phyloP scores from a whole-genome alignment of 352 stramenopile species.

The Phytophthora sp. region DNA sequence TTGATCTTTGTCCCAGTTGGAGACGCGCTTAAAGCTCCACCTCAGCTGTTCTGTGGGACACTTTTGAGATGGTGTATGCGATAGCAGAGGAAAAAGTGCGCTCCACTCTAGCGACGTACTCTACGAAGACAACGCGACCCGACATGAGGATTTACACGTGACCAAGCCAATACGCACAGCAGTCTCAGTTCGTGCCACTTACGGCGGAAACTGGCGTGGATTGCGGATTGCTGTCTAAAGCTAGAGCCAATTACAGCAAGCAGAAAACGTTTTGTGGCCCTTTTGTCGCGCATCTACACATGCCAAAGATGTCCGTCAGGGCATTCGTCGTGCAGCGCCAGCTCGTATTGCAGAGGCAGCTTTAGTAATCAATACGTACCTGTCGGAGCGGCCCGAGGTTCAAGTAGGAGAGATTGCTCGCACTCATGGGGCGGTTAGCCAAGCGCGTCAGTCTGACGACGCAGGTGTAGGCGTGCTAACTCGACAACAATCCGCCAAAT shows the following conservation, averaged over 20 bases:
- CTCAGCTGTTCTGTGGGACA: too few species aligned
- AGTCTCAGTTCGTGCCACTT: constrained; percentile 1
- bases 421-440: constrained; percentile 19
- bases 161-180: constrained; percentile 1
- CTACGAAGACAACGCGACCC: constrained; percentile 8
- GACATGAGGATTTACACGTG: constrained; percentile 17
- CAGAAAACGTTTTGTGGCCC: constrained; percentile 4
- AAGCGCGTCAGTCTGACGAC: constrained; percentile 11
- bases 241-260: constrained; percentile 4
- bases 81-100: not conserved
- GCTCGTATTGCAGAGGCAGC: constrained; percentile 16
- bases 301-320: constrained; percentile 4
- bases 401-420: constrained; percentile 17
- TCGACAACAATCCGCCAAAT: constrained; percentile 12
- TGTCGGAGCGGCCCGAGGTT: not conserved
- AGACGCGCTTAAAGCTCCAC: too few species aligned
- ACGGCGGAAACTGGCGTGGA: not conserved
- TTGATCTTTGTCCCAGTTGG: too few species aligned
- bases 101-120: not conserved
- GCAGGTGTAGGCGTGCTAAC: not conserved
- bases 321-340: constrained; percentile 5
- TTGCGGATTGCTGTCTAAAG: not conserved
- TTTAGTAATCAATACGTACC: constrained; percentile 7
- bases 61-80: constrained; percentile 9
- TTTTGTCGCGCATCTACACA: constrained; percentile 5